phyloP scores from a whole-genome alignment of 805 yeast genomes.

The Hanseniaspora occidentalis region DNA sequence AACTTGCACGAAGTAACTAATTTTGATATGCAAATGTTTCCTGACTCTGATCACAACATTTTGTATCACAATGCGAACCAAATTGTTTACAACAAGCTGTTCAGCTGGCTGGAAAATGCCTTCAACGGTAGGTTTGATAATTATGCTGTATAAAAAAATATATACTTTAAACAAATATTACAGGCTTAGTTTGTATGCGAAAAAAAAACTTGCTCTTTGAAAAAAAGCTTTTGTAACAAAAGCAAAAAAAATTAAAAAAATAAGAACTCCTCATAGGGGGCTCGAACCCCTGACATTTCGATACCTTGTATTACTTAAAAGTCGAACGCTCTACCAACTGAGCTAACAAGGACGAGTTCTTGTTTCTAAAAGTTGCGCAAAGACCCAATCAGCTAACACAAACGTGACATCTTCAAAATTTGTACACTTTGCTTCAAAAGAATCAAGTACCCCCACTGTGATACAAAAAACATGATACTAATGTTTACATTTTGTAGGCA shows the following conservation, averaged over 20 bases:
- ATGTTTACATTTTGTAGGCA: too few relatives aligned
- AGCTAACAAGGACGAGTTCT: conserved; percentile 1
- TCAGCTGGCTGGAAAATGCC: conserved; percentile 54
- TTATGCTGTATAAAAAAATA: neutral
- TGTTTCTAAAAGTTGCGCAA: neutral
- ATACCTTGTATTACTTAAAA: conserved; percentile 8
- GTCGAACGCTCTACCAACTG: conserved; percentile 1
- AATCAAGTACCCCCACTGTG: too few relatives aligned
- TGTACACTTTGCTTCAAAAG: too few relatives aligned
- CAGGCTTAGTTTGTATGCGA: neutral
- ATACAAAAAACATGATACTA: too few relatives aligned
- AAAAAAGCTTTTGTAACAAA: neutral
- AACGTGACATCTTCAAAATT: too few relatives aligned
- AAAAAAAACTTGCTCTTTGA: neutral
- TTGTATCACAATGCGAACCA: conserved; percentile 64
- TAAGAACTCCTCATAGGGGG: conserved; percentile 36
- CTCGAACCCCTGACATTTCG: conserved; percentile 38
- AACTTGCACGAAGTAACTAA: conserved; percentile 43
- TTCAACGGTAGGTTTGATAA: conserved; percentile 30
- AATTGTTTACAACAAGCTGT: conserved; percentile 59
- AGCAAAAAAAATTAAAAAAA: conserved; percentile 6
- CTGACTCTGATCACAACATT: conserved; percentile 87
- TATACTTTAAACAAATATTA: too few relatives aligned
- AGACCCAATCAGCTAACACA: too few relatives aligned
- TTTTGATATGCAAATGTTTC: conserved; percentile 79